Percentiles rank a stretch among this genome's conserved stretches.
Conservation (phyloP, 768 basidiomycete species). For the Pseudohyphozyma bogoriensis region DNA sequence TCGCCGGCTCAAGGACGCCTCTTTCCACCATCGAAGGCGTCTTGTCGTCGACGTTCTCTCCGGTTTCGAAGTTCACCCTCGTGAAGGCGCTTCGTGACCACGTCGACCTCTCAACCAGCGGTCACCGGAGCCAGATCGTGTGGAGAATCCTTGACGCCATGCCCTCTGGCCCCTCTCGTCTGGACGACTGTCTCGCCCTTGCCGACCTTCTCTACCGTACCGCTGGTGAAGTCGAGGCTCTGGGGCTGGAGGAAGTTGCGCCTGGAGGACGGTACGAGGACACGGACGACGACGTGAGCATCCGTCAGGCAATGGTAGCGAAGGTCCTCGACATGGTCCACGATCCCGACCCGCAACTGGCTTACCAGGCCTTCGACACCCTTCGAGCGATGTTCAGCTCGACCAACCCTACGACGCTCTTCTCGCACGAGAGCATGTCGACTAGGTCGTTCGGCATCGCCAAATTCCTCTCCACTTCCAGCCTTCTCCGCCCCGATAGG, state of each 20-base stretch:
- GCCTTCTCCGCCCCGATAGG: conserved; percentile 1
- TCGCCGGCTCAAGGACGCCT: not conserved
- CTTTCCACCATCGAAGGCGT: not conserved
- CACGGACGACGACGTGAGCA: conserved; percentile 5
- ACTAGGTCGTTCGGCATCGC: not conserved
- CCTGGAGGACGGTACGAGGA: not conserved
- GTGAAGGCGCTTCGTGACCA: not conserved
- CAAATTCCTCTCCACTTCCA: not conserved
- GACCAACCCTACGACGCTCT: not conserved
- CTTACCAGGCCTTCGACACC: conserved; percentile 4
- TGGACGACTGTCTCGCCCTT: conserved; percentile 12
- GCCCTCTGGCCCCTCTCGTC: not conserved
- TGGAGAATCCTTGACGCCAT: conserved; percentile 12
- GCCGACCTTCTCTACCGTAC: conserved; percentile 15
- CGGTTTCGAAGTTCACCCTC: conserved; percentile 15
- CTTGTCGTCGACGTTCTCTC: conserved; percentile 11
- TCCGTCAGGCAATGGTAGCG: conserved; percentile 6
- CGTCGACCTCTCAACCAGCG: no score
- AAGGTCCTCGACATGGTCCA: conserved; percentile 1
- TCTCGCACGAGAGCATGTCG: not conserved
- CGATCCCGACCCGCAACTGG: not conserved
- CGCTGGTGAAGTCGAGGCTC: conserved; percentile 4
- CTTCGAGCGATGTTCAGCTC: conserved; percentile 7
- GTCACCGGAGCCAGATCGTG: not conserved
- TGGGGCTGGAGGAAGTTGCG: not conserved